phyloP scores from a whole-genome alignment of 2,329 filamentous ascomycete genomes.

The Diplodia sapinea region DNA sequence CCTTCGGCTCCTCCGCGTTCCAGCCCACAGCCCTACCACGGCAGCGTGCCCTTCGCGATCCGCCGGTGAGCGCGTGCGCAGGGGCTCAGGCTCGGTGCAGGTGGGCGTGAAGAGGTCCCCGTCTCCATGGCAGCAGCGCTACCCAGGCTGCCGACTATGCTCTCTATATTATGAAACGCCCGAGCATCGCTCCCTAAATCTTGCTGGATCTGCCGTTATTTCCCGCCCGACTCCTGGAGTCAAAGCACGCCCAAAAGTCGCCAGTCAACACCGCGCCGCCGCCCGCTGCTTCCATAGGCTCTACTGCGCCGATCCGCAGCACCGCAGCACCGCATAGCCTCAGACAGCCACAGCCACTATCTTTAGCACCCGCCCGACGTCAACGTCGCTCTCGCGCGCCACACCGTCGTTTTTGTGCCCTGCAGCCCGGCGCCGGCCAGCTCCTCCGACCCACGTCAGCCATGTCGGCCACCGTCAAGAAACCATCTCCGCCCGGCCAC shows the following conservation, averaged over 20 bases:
- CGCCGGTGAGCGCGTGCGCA: conserved; percentile 25
- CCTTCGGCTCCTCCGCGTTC: conserved; percentile 25
- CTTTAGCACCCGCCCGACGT: conserved; percentile 24
- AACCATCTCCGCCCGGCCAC: conserved; percentile 45
- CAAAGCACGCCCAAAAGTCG: conserved; percentile 8
- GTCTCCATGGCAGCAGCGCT: conserved; percentile 30
- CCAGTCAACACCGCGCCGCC: conserved; percentile 19
- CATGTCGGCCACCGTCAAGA: conserved; percentile 47
- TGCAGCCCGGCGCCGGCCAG: conserved; percentile 17
- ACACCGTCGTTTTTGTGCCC: conserved; percentile 22
- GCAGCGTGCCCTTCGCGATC: conserved; percentile 18
- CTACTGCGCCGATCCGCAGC: conserved; percentile 16
- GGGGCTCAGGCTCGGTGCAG: conserved; percentile 5
- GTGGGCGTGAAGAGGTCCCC: conserved; percentile 19
- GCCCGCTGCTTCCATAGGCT: conserved; percentile 13
- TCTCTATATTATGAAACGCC: conserved; percentile 29
- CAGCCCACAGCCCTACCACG: conserved; percentile 31
- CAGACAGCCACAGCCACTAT: conserved; percentile 29
- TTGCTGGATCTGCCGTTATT: conserved; percentile 23
- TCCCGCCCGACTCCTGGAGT: conserved; percentile 27
- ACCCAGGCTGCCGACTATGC: conserved; percentile 26
- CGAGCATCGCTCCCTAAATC: conserved; percentile 31
- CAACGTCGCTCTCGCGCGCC: conserved; percentile 9
- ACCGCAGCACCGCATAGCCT: conserved; percentile 29
- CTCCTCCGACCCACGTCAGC: conserved; percentile 24